Base-by-base conservation (phyloP, 805 yeast species). In the Monosporozyma siamensis region DNA sequence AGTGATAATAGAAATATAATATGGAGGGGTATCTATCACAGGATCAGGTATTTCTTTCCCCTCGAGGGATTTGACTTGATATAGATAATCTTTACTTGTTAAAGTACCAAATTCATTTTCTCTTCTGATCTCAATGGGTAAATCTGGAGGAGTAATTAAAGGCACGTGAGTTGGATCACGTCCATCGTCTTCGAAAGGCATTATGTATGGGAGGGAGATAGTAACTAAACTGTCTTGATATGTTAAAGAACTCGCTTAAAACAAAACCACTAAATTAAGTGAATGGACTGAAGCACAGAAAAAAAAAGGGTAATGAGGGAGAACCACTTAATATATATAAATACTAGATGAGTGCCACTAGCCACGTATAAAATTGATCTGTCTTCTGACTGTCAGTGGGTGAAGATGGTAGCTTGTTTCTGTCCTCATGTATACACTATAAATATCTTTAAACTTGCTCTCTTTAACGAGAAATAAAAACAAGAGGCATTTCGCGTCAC, bases 1-100 rank as follows among this genome's bases (percentile, higher is more conserved):
- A 2, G 98, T 90, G 44, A 86, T 73, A 39, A 92, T 65, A 46
- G 85, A 75, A 41, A 83, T 78, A 50, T 74, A 72, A 55, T 86
- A 84, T 17, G 95, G 90, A 5, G 97, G 97, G 43, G 89, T 90
- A 61, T 88, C 96, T 41, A 65, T 61, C 11, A 79, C 68, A 9
- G 82, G 78, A n/a, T 69, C 71, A 8, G 77, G 77, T 40, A 80
- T 61, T 4, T 83, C 80, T 47, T 68, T 74, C 4, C 68, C 69
- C 8, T 66, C 67, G 18, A 81, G 74, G 42, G 78, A 78, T 41
- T 69, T 66, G 25, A 85, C 78, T 34, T 71, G 74, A 54, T 80
- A 77, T 42, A 84, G 68, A 60, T 79, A 75, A 14, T 82, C 77
- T n/a, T 69, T 56, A 7, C 82, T 75, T 2, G 86, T 76, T 39